Evolutionary conservation across 805 yeast species (phyloP).

Genomic region (Wickerhamiella hasegawae): DNA sequence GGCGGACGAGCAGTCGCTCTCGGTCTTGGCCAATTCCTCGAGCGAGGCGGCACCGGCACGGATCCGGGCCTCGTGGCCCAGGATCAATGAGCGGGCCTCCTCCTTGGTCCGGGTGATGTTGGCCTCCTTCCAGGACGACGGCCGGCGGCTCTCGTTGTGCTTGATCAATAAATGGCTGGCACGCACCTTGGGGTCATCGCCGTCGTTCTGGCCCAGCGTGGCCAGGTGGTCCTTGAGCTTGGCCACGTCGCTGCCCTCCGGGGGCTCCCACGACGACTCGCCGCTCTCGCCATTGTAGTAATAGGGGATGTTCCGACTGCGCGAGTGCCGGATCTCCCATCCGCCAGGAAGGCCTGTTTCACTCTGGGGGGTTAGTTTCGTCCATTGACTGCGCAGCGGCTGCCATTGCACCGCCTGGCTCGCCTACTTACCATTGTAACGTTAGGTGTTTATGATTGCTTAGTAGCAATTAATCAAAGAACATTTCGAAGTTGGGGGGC

Average conservation of each 20-base stretch:
- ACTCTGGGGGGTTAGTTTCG: too few species aligned
- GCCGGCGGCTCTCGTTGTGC: slow-evolving; percentile 71
- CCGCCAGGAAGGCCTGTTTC: slow-evolving; percentile 64
- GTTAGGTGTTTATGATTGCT: too few species aligned
- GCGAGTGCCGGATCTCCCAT: slow-evolving; percentile 71
- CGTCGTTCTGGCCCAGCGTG: slow-evolving; percentile 15
- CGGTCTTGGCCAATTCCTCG: slow-evolving; percentile 59
- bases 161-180: slow-evolving; percentile 74
- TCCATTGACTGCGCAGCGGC: too few species aligned
- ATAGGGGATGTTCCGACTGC: slow-evolving; percentile 73
- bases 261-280: slow-evolving; percentile 83
- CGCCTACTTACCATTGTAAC: too few species aligned
- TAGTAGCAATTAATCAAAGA: too few species aligned
- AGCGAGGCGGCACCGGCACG: slow-evolving; percentile 49
- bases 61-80: slow-evolving; percentile 40
- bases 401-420: too few species aligned
- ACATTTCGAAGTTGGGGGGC: too few species aligned
- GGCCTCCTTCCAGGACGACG: slow-evolving; percentile 77
- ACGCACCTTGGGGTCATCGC: slow-evolving; percentile 40
- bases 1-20: slow-evolving; percentile 80
- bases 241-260: slow-evolving; percentile 58
- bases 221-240: slow-evolving; percentile 42
- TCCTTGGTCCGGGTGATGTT: slow-evolving; percentile 66
- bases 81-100: slow-evolving; percentile 53
- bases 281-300: slow-evolving; percentile 53